Evolutionary conservation across 106 monocot species (phyloP), one percentile per base, ranked within the genome.

Genomic region (Acanthochlamys bracteata): DNA sequence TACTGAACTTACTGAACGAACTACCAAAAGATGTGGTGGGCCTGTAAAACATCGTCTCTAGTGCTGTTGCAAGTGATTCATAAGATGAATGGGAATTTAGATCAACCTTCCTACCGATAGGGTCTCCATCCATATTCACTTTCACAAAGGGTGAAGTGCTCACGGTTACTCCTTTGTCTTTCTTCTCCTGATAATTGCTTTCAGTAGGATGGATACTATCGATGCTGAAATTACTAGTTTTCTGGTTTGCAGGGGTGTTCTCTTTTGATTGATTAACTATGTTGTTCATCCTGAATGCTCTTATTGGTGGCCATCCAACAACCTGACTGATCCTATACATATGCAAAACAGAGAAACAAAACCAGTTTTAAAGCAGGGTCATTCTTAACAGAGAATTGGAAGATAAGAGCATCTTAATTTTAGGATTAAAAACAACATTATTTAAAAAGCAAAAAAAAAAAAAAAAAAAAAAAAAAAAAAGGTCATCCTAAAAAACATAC

Each of bases 271-370:
- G 74, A 63, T 79, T 85, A 61, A 83, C 71, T 13, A 88, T 66
- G 69, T 69, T 96, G 79, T 84, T 90, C 67, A 90, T 88, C 74
- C 95, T 79, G 64, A 76, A 83, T 19, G 82, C 68, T 52, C 86
- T 80, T 27, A 96, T 82, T 3, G 95, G 95, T 15, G 95, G 95
- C 95, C 95, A 96, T 78, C 95, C 95, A 42, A 90, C 95, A 41
- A 89, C 88, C 65, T 84, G 90, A 66, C 80, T 81, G 75, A 69
- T 74, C 17, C 19, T 25, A 43, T 13, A 62, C 43, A 7, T 8
- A 43, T 13, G 13, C 7, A 43, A 43, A 8, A 43, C 13, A 8
- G 7, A 43, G 13, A 43, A 43, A 43, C 7, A 43, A 43, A 43
- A 43, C 10, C 7, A 43, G 13, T 43, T 43, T n/a, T n/a, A n/a